Evolutionary conservation across 345 rosid species (phyloP).

Genomic region (Anacardium occidentale): DNA sequence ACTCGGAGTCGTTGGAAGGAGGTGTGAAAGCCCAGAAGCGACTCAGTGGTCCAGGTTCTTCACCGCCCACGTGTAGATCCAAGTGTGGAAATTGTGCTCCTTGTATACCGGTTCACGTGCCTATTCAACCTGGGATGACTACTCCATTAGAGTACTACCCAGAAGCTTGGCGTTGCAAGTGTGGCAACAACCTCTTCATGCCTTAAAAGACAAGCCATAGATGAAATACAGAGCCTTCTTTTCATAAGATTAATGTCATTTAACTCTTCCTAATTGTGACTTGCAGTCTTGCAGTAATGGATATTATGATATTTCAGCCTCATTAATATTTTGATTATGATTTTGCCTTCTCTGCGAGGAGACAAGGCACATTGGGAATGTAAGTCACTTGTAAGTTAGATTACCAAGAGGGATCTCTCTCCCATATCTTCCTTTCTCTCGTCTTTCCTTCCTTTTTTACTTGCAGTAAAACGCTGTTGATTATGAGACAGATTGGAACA

Average conservation of each 20-base stretch:
- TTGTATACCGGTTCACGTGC: constrained; percentile 83
- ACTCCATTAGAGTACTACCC: constrained; percentile 86
- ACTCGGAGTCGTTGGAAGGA: constrained; percentile 21
- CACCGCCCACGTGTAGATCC: constrained; percentile 86
- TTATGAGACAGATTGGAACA: constrained; percentile 26
- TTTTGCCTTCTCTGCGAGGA: constrained; percentile 26
- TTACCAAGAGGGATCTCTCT: constrained; percentile 33
- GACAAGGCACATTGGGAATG: constrained; percentile 41
- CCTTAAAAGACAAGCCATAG: constrained; percentile 39
- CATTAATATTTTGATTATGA: constrained; percentile 4
- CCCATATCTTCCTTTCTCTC: background rate
- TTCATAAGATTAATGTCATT: background rate
- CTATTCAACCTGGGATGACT: constrained; percentile 71
- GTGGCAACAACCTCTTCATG: constrained; percentile 76
- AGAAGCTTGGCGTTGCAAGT: constrained; percentile 99
- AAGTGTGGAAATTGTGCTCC: constrained; percentile 83
- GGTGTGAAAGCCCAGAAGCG: constrained; percentile 36
- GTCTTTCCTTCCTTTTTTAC: background rate
- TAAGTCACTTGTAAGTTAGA: constrained; percentile 32
- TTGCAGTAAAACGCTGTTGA: constrained; percentile 27
- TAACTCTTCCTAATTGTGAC: constrained; percentile 7
- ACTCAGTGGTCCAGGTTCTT: constrained; percentile 64
- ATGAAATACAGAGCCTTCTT: background rate
- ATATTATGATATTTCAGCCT: constrained; percentile 11
- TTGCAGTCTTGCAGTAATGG: constrained; percentile 7